Evolutionary conservation across 2,329 filamentous ascomycete genomes (phyloP).

Genomic region (Penicillium brevicompactum): DNA sequence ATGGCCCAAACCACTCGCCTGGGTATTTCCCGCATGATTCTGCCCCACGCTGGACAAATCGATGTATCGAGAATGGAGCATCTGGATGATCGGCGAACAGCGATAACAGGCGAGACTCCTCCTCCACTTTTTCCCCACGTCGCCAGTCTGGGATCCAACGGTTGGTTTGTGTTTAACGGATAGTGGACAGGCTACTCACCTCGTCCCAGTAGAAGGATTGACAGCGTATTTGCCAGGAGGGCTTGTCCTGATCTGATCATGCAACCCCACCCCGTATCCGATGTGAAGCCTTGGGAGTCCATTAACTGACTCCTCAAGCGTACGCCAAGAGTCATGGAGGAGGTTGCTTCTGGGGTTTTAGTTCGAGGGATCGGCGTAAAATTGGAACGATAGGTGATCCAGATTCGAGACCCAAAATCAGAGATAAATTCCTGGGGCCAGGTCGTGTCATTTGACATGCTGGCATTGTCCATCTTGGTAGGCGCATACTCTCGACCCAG

Average conservation of each 20-base stretch:
- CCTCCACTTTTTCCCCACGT: conserved; percentile 56
- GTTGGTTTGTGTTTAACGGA: conserved; percentile 23
- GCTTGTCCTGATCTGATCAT: conserved; percentile 98
- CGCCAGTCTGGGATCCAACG: conserved; percentile 68
- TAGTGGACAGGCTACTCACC: conserved; percentile 51
- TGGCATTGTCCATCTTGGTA: conserved; percentile 1
- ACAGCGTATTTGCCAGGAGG: conserved; percentile 82
- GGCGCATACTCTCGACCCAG: conserved; percentile 63
- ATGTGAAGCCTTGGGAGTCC: conserved; percentile 81
- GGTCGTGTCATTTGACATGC: conserved; percentile 3
- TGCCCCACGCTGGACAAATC: conserved; percentile 87
- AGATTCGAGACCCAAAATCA: conserved; percentile 89
- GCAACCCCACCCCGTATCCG: conserved; percentile 95
- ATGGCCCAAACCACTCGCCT: conserved; percentile 99
- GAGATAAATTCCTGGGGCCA: conserved; percentile 87
- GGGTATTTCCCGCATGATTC: conserved; percentile 88
- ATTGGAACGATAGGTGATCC: conserved; percentile 93
- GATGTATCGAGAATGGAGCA: conserved; percentile 92
- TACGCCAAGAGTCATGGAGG: conserved; percentile 78
- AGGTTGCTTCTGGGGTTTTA: conserved; percentile 68
- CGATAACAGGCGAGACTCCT: conserved; percentile 72
- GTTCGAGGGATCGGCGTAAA: conserved; percentile 83
- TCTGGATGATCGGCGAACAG: conserved; percentile 84
- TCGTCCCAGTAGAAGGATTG: conserved; percentile 73
- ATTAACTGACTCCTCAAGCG: conserved; percentile 78